phyloP scores from a whole-genome alignment of 805 yeast species.

The Lipomyces chichibuensis region DNA sequence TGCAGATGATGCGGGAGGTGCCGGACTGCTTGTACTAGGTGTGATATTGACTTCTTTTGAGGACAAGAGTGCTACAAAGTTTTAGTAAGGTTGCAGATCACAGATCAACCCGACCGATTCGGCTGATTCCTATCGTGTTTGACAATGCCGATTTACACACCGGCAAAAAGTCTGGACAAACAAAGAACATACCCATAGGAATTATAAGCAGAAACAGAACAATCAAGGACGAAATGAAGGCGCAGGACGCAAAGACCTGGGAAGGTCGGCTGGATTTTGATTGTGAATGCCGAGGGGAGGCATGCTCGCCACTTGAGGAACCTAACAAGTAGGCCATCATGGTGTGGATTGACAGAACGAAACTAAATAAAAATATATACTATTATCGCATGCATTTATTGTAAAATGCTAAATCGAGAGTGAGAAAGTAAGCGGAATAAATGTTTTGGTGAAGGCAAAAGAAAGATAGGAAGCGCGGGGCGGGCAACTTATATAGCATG shows the following conservation, averaged over 20 bases:
- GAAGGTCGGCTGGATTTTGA: neutral
- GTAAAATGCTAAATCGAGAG: neutral
- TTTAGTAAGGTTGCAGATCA: neutral
- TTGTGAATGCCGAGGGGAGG: neutral
- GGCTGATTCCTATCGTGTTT: neutral
- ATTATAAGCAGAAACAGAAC: conserved; percentile 11
- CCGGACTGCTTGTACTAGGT: neutral
- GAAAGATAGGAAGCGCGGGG: neutral
- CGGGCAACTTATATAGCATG: no score
- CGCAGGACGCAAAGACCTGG: conserved; percentile 10
- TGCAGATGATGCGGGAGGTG: neutral
- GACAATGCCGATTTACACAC: neutral
- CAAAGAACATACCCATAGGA: conserved; percentile 7
- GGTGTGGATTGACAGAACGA: neutral
- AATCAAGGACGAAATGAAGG: conserved; percentile 8
- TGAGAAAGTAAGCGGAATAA: neutral
- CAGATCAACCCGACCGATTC: no score
- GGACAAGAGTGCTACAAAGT: neutral
- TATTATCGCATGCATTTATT: neutral
- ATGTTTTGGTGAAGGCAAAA: neutral
- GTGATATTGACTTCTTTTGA: neutral
- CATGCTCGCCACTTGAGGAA: neutral
- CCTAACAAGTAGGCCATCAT: neutral
- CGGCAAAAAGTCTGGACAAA: neutral
- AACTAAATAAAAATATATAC: neutral